These are phyloP conservation scores for Starmerella apicola DNA, from an alignment of 805 yeast species.

Conservation along the genomic window DNA sequence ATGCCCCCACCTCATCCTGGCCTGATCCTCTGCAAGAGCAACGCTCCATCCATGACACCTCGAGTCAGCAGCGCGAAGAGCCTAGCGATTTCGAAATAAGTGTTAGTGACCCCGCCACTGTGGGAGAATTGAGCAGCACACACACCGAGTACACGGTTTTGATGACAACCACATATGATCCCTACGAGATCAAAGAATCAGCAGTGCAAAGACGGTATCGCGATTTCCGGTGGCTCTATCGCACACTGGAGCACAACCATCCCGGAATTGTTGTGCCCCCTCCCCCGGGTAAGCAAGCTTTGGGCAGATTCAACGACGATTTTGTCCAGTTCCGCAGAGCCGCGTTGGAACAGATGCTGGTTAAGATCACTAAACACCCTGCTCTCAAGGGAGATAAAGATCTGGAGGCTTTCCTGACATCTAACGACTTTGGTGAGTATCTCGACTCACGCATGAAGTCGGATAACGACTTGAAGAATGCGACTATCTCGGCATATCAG, in stretches of 20 bases:
- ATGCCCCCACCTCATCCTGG: too few species aligned
- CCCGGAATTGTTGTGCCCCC: conserved; percentile 91
- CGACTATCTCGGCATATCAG: conserved; percentile 2
- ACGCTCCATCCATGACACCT: neutral
- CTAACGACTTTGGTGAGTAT: conserved; percentile 55
- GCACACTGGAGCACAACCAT: conserved; percentile 71
- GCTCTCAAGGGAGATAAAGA: conserved; percentile 58
- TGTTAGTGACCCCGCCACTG: conserved; percentile 25
- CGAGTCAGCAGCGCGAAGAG: neutral
- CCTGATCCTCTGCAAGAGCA: too few species aligned
- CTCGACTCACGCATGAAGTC: conserved; percentile 35
- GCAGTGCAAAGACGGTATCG: conserved; percentile 73
- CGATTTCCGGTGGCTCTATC: conserved; percentile 90
- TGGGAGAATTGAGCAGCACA: conserved; percentile 79
- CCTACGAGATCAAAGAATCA: conserved; percentile 32
- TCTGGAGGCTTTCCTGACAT: conserved; percentile 62
- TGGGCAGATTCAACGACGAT: conserved; percentile 82
- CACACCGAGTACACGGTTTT: conserved; percentile 78
- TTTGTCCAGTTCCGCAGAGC: conserved; percentile 77
- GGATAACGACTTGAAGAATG: conserved; percentile 40
- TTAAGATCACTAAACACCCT: conserved; percentile 48
- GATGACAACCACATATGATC: conserved; percentile 41
- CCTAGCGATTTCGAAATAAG: conserved; percentile 9
- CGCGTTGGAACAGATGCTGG: conserved; percentile 76
- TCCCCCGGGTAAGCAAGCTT: conserved; percentile 87